Evolutionary conservation across 495 filamentous ascomycete species (phyloP).

Genomic region (Neurospora sp.): DNA sequence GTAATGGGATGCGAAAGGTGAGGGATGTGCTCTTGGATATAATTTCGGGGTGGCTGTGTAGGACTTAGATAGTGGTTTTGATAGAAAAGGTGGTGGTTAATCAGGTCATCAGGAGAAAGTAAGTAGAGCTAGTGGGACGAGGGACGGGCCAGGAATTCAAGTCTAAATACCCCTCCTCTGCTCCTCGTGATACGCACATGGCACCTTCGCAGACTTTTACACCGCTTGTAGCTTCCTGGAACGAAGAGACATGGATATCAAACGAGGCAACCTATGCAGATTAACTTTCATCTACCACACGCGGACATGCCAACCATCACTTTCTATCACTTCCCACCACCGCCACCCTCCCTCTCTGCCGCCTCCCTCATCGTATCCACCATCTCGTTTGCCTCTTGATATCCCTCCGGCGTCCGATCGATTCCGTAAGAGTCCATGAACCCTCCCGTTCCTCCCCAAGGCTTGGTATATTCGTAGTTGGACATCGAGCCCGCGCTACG

Average conservation of each 20-base stretch:
- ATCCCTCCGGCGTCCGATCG: neutral
- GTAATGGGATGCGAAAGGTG: neutral
- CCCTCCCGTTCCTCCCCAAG: neutral
- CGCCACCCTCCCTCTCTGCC: neutral
- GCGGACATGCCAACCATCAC: neutral
- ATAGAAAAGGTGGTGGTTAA: neutral
- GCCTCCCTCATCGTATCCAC: neutral
- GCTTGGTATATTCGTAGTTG: neutral
- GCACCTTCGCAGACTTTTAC: neutral
- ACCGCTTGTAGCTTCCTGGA: neutral
- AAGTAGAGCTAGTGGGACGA: neutral
- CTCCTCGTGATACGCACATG: neutral
- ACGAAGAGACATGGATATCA: neutral
- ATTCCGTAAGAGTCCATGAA: neutral
- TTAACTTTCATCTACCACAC: neutral
- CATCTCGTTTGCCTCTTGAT: neutral
- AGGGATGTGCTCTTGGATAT: neutral
- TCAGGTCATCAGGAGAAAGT: neutral
- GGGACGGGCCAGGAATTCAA: neutral
- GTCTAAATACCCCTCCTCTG: neutral
- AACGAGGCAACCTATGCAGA: neutral
- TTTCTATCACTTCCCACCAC: neutral
- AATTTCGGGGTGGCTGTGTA: neutral
- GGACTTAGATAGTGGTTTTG: neutral
- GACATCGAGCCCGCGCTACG: neutral